Evolutionary conservation across 768 basidiomycete species (phyloP).

Genomic region (Tulasnella calospora): DNA sequence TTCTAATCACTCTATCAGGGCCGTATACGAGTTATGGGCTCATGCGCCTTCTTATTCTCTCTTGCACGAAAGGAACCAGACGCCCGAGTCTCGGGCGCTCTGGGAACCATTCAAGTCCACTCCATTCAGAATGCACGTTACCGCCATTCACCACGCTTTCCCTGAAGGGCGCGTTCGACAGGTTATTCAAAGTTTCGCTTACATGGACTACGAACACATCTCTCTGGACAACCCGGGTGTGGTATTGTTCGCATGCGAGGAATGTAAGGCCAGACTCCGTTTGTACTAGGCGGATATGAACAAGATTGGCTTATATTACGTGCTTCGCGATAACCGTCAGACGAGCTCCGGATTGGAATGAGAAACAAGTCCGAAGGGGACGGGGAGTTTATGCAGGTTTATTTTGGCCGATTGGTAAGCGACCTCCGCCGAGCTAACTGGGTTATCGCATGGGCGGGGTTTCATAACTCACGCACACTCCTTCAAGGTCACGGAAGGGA

Average conservation of each 20-base stretch:
- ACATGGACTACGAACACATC: conserved; percentile 81
- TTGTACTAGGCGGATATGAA: conserved; percentile 20
- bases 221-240: conserved; percentile 76
- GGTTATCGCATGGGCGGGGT: too few relatives aligned
- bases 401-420: conserved; percentile 82
- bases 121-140: conserved; percentile 76
- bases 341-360: conserved; percentile 22
- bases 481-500: conserved; percentile 54
- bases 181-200: conserved; percentile 73
- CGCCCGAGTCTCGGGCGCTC: conserved; percentile 37
- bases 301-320: conserved; percentile 29
- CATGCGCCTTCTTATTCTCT: conserved; percentile 63
- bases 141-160: conserved; percentile 69
- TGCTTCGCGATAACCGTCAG: not conserved
- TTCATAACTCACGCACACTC: not conserved
- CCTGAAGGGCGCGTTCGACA: conserved; percentile 59
- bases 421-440: not conserved
- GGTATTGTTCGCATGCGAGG: conserved; percentile 68
- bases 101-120: conserved; percentile 64
- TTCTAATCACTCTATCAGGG: conserved; percentile 42
- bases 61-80: conserved; percentile 54
- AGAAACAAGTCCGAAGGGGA: conserved; percentile 46
- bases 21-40: conserved; percentile 72
- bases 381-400: conserved; percentile 63
- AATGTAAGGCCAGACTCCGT: conserved; percentile 53